These are phyloP conservation scores for Leucocoprinus sp. DNA, from an alignment of 768 basidiomycete genomes.

Conservation along the genomic window DNA sequence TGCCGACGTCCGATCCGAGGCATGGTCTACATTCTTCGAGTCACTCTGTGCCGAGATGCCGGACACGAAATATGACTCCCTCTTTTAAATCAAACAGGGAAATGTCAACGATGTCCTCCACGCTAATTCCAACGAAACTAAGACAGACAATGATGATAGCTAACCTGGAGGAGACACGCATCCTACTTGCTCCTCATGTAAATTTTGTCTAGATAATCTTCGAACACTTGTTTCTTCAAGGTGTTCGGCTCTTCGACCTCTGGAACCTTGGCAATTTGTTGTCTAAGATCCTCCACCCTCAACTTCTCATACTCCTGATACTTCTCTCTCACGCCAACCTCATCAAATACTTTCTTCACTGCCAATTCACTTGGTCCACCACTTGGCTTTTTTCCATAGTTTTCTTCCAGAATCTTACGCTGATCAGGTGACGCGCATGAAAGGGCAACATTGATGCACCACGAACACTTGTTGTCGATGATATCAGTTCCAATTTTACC, in stretches of 20 bases:
- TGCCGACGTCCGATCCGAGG: too few relatives aligned
- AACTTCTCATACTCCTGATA: conserved; percentile 78
- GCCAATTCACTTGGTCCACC: conserved; percentile 40
- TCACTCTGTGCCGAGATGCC: too few relatives aligned
- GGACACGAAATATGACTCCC: too few relatives aligned
- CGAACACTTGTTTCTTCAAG: conserved; percentile 65
- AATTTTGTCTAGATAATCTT: conserved; percentile 84
- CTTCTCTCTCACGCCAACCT: conserved; percentile 51
- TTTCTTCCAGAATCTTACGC: conserved; percentile 47
- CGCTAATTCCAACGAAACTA: too few relatives aligned
- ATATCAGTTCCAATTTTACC: conserved; percentile 99
- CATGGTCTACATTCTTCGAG: too few relatives aligned
- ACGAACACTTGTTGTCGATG: conserved; percentile 97
- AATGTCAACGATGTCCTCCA: too few relatives aligned
- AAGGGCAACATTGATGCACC: conserved; percentile 90
- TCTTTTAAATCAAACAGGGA: too few relatives aligned
- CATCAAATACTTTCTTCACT: conserved; percentile 58
- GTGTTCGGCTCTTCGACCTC: conserved; percentile 38
- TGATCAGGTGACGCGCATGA: conserved; percentile 44
- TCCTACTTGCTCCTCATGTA: conserved; percentile 50
- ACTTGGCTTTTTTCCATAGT: conserved; percentile 41
- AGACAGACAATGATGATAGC: too few relatives aligned
- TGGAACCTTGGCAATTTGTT: conserved; percentile 65
- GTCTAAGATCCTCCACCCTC: conserved; percentile 56
- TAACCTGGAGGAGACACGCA: too few relatives aligned